phyloP scores from a whole-genome alignment of 108 stramenopile species.

The Seminavis robusta region DNA sequence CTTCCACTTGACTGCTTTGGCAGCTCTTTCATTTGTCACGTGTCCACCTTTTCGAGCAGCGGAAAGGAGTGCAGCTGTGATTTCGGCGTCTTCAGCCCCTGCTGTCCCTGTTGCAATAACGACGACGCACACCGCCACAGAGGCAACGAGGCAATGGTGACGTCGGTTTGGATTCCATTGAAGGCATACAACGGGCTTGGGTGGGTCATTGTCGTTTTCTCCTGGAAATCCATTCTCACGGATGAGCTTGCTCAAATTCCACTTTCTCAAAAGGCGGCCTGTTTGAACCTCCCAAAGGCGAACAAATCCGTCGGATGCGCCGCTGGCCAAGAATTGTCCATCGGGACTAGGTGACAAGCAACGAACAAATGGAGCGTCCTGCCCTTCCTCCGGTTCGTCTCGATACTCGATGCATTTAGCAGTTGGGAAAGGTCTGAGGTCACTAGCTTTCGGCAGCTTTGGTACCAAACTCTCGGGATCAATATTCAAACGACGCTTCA shows the following conservation, averaged over 20 bases:
- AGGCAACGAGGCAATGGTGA: conserved; percentile 83
- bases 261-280: conserved; percentile 63
- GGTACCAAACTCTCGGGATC: conserved; percentile 98
- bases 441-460: conserved; percentile 86
- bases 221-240: not conserved
- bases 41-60: conserved; percentile 64
- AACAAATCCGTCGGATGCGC: conserved; percentile 86
- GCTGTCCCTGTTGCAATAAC: conserved; percentile 90
- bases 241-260: conserved; percentile 56
- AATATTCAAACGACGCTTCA: conserved; percentile 93
- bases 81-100: conserved; percentile 63
- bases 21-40: conserved; percentile 68
- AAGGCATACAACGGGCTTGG: conserved; percentile 57
- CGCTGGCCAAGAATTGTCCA: conserved; percentile 96
- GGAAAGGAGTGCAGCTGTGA: conserved; percentile 83
- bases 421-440: conserved; percentile 96
- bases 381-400: conserved; percentile 59
- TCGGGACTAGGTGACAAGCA: conserved; percentile 84
- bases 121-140: conserved; percentile 74
- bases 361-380: conserved; percentile 56
- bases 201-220: conserved; percentile 28
- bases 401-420: conserved; percentile 80
- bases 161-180: conserved; percentile 93
- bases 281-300: conserved; percentile 96
- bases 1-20: conserved; percentile 76